These are phyloP conservation scores for Corylus avellana DNA, from an alignment of 306 rosid genomes.

Conservation along the genomic window DNA sequence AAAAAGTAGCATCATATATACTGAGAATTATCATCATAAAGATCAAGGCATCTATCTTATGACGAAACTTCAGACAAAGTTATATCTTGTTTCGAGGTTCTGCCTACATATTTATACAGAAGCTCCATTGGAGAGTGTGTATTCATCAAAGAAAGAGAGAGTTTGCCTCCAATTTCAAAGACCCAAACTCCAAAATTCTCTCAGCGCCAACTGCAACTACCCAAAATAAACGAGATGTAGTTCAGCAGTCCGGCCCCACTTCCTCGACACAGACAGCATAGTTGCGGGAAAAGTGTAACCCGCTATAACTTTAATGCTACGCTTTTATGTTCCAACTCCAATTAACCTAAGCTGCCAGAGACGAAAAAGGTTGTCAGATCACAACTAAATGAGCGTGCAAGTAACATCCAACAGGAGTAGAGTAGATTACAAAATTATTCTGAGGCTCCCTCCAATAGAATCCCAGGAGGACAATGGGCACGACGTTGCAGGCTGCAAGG, in stretches of 20 bases:
- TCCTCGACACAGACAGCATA: not conserved
- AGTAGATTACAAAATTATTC: slow-evolving; percentile 67
- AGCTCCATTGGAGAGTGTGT: not conserved
- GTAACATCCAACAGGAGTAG: not conserved
- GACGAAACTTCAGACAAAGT: not conserved
- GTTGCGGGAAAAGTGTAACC: not conserved
- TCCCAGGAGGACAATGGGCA: slow-evolving; percentile 84
- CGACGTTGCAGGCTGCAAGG: slow-evolving; percentile 80
- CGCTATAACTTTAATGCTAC: slow-evolving; percentile 3
- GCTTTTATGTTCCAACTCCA: slow-evolving; percentile 60
- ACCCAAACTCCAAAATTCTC: not conserved
- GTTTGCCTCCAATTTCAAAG: not conserved
- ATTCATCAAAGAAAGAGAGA: not conserved
- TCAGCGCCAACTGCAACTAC: not conserved
- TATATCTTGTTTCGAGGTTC: not conserved
- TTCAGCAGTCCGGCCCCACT: too few relatives aligned
- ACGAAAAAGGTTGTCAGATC: slow-evolving; percentile 4
- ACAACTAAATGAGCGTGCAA: not conserved
- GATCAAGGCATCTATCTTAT: not conserved
- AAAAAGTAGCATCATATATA: not conserved
- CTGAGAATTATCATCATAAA: not conserved
- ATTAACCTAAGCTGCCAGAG: slow-evolving; percentile 54
- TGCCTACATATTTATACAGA: slow-evolving; percentile 3
- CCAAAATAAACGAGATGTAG: not conserved
- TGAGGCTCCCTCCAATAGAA: slow-evolving; percentile 75